Conservation (phyloP, 1,284 basidiomycete species). For the Neonothopanus nambi region DNA sequence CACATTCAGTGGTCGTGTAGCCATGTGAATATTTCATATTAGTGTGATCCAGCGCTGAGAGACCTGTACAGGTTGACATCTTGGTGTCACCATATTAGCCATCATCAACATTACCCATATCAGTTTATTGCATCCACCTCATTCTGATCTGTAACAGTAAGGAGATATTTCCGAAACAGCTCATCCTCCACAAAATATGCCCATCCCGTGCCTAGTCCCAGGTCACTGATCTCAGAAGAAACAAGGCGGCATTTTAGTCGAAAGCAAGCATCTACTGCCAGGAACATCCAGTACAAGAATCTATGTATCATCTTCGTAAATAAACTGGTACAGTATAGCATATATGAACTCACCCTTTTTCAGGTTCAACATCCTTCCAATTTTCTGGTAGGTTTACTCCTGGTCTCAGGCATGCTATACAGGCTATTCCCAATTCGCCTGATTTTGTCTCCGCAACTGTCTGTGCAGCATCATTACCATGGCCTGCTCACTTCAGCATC, state of each 20-base stretch:
- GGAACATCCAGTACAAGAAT: not conserved
- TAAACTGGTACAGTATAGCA: not conserved
- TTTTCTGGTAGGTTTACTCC: slow-evolving; percentile 17
- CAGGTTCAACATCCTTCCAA: slow-evolving; percentile 8
- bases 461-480: too few relatives aligned
- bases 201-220: not conserved
- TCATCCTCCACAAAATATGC: too few relatives aligned
- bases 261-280: not conserved
- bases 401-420: slow-evolving; percentile 21
- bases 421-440: too few relatives aligned
- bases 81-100: not conserved
- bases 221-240: not conserved
- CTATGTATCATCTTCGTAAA: not conserved
- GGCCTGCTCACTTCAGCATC: too few relatives aligned
- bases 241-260: too few relatives aligned
- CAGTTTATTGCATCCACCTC: too few relatives aligned
- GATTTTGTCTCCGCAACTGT: slow-evolving; percentile 11
- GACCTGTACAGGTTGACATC: too few relatives aligned
- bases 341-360: not conserved
- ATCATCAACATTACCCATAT: too few relatives aligned
- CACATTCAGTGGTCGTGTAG: not conserved
- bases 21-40: not conserved
- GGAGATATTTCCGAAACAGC: not conserved
- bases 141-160: not conserved
- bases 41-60: too few relatives aligned